phyloP scores from a whole-genome alignment of 148 eudicot species.

The Nepenthes gracilis region DNA sequence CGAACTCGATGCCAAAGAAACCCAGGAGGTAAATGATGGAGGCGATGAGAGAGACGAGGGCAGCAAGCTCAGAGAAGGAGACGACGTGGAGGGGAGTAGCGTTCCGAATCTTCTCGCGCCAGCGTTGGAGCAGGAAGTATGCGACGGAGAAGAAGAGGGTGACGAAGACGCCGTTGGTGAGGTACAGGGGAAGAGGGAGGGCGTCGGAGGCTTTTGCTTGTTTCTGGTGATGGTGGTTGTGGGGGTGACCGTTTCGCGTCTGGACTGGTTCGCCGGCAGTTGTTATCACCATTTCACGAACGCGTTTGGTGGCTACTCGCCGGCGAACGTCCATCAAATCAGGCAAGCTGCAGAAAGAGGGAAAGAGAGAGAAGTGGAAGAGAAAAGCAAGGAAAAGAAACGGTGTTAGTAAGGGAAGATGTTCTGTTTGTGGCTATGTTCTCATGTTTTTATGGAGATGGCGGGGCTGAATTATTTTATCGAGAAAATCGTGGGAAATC shows the following conservation, averaged over 20 bases:
- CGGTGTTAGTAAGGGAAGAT: too few relatives aligned
- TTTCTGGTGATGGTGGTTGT: background rate
- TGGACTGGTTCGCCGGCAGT: background rate
- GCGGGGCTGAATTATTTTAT: too few relatives aligned
- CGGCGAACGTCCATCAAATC: constrained; percentile 3
- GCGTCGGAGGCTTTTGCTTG: constrained; percentile 4
- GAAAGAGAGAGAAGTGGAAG: constrained; percentile 1
- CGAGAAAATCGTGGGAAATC: too few relatives aligned
- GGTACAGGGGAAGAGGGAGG: constrained; percentile 2
- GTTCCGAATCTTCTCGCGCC: constrained; percentile 5
- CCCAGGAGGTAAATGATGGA: constrained; percentile 6
- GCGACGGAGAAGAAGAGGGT: constrained; percentile 1
- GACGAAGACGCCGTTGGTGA: constrained; percentile 6
- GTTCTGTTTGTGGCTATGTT: too few relatives aligned
- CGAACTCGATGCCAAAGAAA: constrained; percentile 8
- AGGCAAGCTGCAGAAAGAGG: background rate
- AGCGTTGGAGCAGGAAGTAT: constrained; percentile 2
- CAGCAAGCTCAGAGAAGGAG: constrained; percentile 4
- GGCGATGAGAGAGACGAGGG: constrained; percentile 4
- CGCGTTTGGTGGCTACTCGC: background rate
- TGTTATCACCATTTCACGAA: background rate
- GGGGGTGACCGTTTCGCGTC: background rate
- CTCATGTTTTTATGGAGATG: too few relatives aligned
- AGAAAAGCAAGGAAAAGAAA: background rate
- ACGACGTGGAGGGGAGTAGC: constrained; percentile 6